Evolutionary conservation across 1,139 yeast genomes (phyloP).

Genomic region (Saccharomyces hybrid): DNA sequence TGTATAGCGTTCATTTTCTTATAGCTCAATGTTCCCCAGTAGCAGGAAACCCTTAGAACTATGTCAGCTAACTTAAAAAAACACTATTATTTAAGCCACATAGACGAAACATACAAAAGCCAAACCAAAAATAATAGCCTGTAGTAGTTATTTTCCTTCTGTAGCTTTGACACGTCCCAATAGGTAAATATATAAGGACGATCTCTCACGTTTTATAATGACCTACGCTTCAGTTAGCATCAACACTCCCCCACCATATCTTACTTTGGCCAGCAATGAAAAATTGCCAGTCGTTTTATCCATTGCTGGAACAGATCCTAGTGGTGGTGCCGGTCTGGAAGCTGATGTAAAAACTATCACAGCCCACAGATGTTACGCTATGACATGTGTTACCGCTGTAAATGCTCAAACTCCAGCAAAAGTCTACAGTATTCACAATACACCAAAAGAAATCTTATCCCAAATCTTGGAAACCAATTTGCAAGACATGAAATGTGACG

Average conservation of each 20-base stretch:
- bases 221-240: constrained; percentile 14
- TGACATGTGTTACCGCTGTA: constrained; percentile 73
- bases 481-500: constrained; percentile 59
- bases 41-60: not conserved
- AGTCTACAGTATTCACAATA: constrained; percentile 45
- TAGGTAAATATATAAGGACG: not conserved
- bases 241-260: constrained; percentile 29
- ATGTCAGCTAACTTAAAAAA: not conserved
- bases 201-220: constrained; percentile 7
- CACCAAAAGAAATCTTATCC: constrained; percentile 39
- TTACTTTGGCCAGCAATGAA: constrained; percentile 18
- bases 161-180: not conserved
- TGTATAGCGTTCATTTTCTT: not conserved
- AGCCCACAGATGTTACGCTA: constrained; percentile 71
- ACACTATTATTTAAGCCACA: not conserved
- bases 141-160: not conserved
- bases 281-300: constrained; percentile 43
- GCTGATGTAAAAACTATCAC: constrained; percentile 83
- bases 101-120: not conserved
- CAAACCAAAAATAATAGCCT: no score
- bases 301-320: constrained; percentile 78
- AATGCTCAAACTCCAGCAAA: constrained; percentile 76
- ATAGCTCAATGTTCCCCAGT: not conserved
- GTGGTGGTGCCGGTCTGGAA: constrained; percentile 95
- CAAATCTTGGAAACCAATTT: constrained; percentile 49